Base-by-base conservation (phyloP, 805 yeast species). In the Starmerella khaoyaiensis region DNA sequence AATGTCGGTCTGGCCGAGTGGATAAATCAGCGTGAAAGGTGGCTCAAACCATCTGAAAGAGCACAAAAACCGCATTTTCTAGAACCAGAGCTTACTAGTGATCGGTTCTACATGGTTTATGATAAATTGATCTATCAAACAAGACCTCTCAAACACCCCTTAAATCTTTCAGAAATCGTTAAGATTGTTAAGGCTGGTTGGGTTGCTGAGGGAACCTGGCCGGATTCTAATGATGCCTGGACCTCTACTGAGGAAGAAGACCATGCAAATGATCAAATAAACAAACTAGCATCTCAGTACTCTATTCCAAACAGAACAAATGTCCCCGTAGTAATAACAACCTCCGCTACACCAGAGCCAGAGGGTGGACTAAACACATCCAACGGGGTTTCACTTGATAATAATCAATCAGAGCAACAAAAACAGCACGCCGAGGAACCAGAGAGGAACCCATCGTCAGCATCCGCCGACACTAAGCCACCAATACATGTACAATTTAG, bases 151-250 rank as follows among this genome's bases (percentile, higher is more conserved):
- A 76, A 72, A 50, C 64, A 64, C 39, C 80, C 84, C 12, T 63
- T 87, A 59, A 82, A 80, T 56, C 67, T 87, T 49, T 65, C 63
- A 40, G 94, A 83, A 54, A 72, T 79, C 28, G 54, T 83, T 35
- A 68, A 69, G 46, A 70, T 86, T 18, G 68, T 86, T 28, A 74
- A 81, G 50, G 71, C 79, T 3, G 95, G 95, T 15, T 86, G 97
- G 97, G 67, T 69, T 12, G 76, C 74, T 42, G 73, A 73, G 17
- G 82, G 76, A 35, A 71, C 73, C 47, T 86, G 90, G 87, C 51
- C 45, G 26, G 49, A 29, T 44, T 22, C 21, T 50, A 49, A 29
- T 17, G 52, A 48, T 28, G 44, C 35, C 15, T 49, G 53, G 53
- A 41, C 47, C 30, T 40, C 44, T 19, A 40, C 41, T 19, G 44